These are phyloP conservation scores for Lagenaria siceraria DNA, from an alignment of 306 rosid species.

Conservation along the genomic window DNA sequence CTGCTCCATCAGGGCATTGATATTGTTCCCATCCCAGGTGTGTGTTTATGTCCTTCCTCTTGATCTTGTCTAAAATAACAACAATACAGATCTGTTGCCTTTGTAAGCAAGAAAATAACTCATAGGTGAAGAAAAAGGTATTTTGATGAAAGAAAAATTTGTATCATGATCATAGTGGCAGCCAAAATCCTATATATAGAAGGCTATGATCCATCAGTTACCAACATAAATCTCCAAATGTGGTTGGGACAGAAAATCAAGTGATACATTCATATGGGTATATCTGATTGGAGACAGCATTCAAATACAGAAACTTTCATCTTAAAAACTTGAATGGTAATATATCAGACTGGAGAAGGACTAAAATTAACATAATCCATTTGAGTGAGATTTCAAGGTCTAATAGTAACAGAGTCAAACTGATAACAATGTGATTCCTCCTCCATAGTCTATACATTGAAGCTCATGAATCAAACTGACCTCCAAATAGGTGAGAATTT, in stretches of 20 bases:
- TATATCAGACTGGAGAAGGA: not conserved
- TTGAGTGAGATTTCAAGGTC: not conserved
- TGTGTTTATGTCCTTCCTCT: not conserved
- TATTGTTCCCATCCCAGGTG: slow-evolving; percentile 44
- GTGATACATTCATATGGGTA: not conserved
- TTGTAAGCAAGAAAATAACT: not conserved
- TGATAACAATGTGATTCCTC: not conserved
- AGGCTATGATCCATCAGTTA: not conserved
- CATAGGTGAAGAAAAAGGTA: not conserved
- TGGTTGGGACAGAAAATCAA: not conserved
- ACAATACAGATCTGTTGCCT: not conserved
- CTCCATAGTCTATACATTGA: not conserved
- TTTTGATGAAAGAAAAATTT: not conserved
- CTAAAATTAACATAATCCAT: not conserved
- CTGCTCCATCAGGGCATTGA: slow-evolving; percentile 54
- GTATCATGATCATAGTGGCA: not conserved
- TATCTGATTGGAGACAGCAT: not conserved
- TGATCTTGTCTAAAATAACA: not conserved
- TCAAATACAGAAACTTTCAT: not conserved
- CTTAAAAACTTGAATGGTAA: not conserved
- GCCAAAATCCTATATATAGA: not conserved
- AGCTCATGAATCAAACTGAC: not conserved
- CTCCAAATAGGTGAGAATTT: not conserved
- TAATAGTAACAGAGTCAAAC: not conserved
- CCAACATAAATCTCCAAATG: not conserved